phyloP scores from a whole-genome alignment of 495 filamentous ascomycete species.

The Talaromyces thailandensis region DNA sequence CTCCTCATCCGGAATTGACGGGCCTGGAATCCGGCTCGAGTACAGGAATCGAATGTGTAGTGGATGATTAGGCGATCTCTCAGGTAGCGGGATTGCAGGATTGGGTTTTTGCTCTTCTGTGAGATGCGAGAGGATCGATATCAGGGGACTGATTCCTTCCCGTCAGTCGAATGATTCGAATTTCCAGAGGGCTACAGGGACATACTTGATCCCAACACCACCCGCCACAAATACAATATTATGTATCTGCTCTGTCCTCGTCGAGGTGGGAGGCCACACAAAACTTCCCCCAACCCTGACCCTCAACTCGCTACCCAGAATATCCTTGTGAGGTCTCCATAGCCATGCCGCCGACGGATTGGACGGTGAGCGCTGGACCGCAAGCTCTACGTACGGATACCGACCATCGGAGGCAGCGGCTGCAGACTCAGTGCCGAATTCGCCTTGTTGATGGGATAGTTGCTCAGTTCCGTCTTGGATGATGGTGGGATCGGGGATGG shows the following conservation, averaged over 20 bases:
- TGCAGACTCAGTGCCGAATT: constrained; percentile 8
- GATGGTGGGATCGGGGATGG: constrained; percentile 13
- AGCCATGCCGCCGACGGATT: constrained; percentile 72
- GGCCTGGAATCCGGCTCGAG: constrained; percentile 29
- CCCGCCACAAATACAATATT: constrained; percentile 69
- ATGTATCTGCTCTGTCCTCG: constrained; percentile 30
- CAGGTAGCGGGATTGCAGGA: constrained; percentile 9
- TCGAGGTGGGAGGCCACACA: constrained; percentile 55
- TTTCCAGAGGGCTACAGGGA: background rate
- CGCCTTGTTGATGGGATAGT: constrained; percentile 11
- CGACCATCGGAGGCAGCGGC: constrained; percentile 18
- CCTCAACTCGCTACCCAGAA: constrained; percentile 47
- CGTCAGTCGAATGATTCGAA: background rate
- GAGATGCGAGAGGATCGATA: constrained; percentile 45
- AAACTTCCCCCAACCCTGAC: constrained; percentile 77
- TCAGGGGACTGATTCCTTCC: constrained; percentile 38
- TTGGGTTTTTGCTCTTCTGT: background rate
- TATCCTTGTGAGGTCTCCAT: constrained; percentile 45
- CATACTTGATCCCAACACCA: constrained; percentile 73
- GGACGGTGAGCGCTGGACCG: constrained; percentile 54
- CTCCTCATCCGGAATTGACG: constrained; percentile 1
- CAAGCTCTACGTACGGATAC: constrained; percentile 57
- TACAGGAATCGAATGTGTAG: constrained; percentile 31
- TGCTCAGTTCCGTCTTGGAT: constrained; percentile 1
- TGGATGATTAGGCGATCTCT: constrained; percentile 5